Evolutionary conservation across 1,284 basidiomycete genomes (phyloP).

Genomic region (Singerocomus inundabilis): DNA sequence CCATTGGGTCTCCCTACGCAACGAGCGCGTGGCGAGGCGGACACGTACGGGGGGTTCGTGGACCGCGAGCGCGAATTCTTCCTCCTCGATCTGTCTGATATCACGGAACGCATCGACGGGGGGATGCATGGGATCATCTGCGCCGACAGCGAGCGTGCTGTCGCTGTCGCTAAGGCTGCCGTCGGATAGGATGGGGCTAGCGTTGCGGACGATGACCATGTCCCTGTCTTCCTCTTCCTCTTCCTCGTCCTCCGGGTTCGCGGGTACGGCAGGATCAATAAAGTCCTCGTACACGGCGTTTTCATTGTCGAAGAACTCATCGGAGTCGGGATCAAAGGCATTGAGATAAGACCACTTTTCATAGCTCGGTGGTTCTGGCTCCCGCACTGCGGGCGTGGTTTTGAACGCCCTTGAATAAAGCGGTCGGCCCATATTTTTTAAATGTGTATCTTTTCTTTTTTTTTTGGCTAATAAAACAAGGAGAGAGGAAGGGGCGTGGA

Average conservation of each 20-base stretch:
- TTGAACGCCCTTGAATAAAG: slow-evolving; percentile 53
- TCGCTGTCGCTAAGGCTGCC: slow-evolving; percentile 39
- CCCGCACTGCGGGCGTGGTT: slow-evolving; percentile 45
- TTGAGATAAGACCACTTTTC: slow-evolving; percentile 65
- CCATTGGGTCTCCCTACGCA: slow-evolving; percentile 11
- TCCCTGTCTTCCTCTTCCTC: slow-evolving; percentile 19
- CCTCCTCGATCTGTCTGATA: slow-evolving; percentile 10
- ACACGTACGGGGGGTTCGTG: slow-evolving; percentile 25
- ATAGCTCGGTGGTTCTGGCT: slow-evolving; percentile 45
- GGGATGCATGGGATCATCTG: slow-evolving; percentile 39
- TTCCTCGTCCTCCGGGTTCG: slow-evolving; percentile 22
- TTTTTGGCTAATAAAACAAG: slow-evolving; percentile 32
- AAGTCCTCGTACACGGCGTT: slow-evolving; percentile 69
- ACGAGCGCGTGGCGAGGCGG: slow-evolving; percentile 20
- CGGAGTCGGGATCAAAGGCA: slow-evolving; percentile 76
- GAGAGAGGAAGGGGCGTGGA: background rate
- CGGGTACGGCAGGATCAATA: slow-evolving; percentile 40
- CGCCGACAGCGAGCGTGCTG: slow-evolving; percentile 42
- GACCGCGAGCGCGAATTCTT: slow-evolving; percentile 2
- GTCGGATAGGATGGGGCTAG: slow-evolving; percentile 34
- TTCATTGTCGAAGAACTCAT: slow-evolving; percentile 63
- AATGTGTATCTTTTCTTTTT: too few species aligned
- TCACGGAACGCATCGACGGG: slow-evolving; percentile 36
- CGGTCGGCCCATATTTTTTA: slow-evolving; percentile 66
- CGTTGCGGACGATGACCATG: slow-evolving; percentile 26